A percentile compares a stretch with the other conserved stretches of the same genome.
Conservation (phyloP, 306 rosid genomes). For the Trichosanthes truncata region DNA sequence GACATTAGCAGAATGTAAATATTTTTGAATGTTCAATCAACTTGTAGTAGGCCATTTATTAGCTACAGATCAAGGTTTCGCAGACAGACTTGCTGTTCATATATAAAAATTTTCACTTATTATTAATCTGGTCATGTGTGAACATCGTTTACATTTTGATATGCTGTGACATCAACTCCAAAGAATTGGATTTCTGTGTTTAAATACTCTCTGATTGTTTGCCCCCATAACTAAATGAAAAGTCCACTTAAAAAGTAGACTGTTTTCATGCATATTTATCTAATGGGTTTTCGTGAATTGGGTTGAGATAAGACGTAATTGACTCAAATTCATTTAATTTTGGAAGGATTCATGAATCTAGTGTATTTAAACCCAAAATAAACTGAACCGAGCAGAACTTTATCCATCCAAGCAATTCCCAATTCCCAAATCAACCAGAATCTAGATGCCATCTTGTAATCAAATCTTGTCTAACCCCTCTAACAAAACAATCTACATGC, state of each 20-base stretch:
- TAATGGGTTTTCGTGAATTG: neutral
- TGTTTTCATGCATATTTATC: neutral
- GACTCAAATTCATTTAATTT: neutral
- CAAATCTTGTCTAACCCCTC: neutral
- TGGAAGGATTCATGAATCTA: neutral
- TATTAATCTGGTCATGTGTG: neutral
- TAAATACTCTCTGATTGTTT: neutral
- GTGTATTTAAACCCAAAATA: neutral
- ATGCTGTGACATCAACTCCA: neutral
- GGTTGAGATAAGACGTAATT: too few species aligned
- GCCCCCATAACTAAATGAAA: neutral
- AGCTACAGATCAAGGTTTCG: neutral
- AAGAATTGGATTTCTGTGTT: neutral
- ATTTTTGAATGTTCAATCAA: neutral
- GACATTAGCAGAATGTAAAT: neutral
- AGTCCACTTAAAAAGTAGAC: neutral
- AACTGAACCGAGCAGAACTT: neutral
- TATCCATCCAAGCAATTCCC: neutral
- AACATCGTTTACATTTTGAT: too few species aligned
- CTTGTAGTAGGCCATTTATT: neutral
- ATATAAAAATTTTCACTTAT: neutral
- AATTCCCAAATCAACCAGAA: neutral
- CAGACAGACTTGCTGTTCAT: conserved; percentile 2
- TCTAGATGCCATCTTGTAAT: neutral
- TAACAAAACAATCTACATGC: neutral